Base-by-base conservation (phyloP, 352 stramenopile species). In the Phytophthora syringae region DNA sequence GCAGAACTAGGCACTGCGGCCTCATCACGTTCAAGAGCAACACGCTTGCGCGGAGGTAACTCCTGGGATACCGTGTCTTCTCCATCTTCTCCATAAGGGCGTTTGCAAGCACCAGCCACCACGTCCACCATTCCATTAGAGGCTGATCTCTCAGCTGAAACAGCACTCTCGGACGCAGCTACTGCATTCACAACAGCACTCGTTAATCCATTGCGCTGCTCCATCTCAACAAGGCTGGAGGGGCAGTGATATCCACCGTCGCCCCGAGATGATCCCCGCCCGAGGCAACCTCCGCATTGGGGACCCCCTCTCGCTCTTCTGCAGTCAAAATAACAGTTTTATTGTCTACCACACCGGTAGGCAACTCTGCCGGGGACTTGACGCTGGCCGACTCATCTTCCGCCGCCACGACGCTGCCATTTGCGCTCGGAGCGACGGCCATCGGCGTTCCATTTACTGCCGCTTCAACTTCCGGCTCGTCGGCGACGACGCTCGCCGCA, bases 31-130 rank as follows among this genome's bases (percentile, higher is more conserved):
- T 20, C 36, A 12, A 70, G 20, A 58, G 70, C 66, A 47, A 52
- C 39, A 42, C 70, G 66, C 51, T 79, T 79, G 11, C 20, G 37
- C 44, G 47, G 39, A 20, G 52, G 42, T 16, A 39, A 51, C 27
- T 59, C 28, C 13, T 59, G 44, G 20, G 32, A 55, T 9, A 12
- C 12, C 9, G 15, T 40, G n/a, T 65, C 22, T 39, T 60, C 40
- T 49, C 2, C 24, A 11, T 56, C 27, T 2, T 60, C 51, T 50
- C 56, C 70, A 52, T 70, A 28, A 21, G 39, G n/a, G n/a, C 60
- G 65, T 37, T 78, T 75, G 30, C 52, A 64, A 15, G 9, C 40
- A 21, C 12, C 11, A 48, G 5, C 42, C 21, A 39, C 50, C 21
- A 18, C 42, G 16, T 59, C 43, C 30, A 34, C 1, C 30, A 12